A percentile compares a stretch with the other conserved stretches of the same genome.
Conservation (phyloP, 148 eudicot species). For the Selenicereus undatus region DNA sequence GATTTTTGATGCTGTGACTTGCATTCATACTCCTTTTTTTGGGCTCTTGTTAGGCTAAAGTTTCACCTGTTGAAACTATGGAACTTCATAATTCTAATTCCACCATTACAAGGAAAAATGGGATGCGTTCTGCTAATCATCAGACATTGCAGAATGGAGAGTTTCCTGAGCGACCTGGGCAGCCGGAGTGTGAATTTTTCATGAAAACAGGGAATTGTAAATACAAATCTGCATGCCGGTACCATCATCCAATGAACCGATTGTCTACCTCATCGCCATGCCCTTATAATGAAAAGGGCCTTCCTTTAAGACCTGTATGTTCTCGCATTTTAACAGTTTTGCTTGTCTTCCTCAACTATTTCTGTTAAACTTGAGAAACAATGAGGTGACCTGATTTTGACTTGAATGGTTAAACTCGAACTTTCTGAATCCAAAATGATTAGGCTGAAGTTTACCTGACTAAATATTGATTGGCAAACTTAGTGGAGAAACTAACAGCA, state of each 20-base stretch:
- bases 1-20: neutral
- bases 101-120: constrained; percentile 20
- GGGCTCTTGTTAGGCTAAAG: constrained; percentile 13
- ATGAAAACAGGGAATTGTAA: constrained; percentile 60
- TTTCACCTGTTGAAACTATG: constrained; percentile 8
- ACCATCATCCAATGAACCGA: constrained; percentile 49
- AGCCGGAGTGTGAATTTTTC: constrained; percentile 50
- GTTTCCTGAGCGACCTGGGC: constrained; percentile 61
- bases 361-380: neutral
- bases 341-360: no score
- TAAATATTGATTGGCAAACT: neutral
- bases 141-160: constrained; percentile 36
- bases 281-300: constrained; percentile 37
- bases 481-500: neutral
- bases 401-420: neutral
- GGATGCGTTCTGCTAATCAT: constrained; percentile 18
- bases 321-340: neutral
- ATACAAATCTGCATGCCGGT: constrained; percentile 45
- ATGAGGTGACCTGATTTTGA: neutral
- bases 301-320: constrained; percentile 60
- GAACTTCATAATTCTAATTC: constrained; percentile 19
- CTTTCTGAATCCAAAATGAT: neutral
- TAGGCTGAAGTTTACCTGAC: neutral
- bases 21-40: neutral
- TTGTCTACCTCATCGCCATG: constrained; percentile 18